Percentiles rank a stretch among this genome's conserved stretches.
Evolutionary conservation across 805 yeast genomes (phyloP).

Genomic region (Saccharomyces kudriavzevii): DNA sequence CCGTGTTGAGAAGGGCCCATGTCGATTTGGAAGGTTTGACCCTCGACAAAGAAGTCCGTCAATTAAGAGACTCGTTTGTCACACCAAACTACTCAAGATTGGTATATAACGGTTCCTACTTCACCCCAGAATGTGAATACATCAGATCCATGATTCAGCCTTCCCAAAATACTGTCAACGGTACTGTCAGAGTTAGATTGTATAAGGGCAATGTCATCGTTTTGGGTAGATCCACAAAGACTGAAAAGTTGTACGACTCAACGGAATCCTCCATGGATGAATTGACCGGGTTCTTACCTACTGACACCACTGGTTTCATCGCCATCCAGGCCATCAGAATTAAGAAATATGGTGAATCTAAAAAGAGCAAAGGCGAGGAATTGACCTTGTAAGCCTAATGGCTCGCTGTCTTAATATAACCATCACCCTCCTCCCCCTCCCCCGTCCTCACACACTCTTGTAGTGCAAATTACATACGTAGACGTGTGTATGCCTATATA

Average conservation of each 20-base stretch:
- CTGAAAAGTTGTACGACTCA: conserved; percentile 95
- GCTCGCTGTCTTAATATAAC: neutral
- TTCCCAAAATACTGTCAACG: conserved; percentile 91
- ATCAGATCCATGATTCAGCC: conserved; percentile 90
- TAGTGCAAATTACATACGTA: neutral
- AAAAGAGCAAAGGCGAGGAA: conserved; percentile 63
- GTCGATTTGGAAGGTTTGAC: conserved; percentile 96
- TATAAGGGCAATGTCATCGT: conserved; percentile 84
- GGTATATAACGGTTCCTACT: conserved; percentile 95
- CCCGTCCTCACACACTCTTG: neutral
- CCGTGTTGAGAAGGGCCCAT: conserved; percentile 87
- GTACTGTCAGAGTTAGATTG: conserved; percentile 86
- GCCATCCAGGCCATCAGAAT: conserved; percentile 97
- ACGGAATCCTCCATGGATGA: conserved; percentile 99
- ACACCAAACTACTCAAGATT: conserved; percentile 85
- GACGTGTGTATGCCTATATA: neutral
- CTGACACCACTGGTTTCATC: conserved; percentile 94
- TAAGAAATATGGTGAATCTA: conserved; percentile 95
- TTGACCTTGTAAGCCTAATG: conserved; percentile 28
- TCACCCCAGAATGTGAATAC: conserved; percentile 96
- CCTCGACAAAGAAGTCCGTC: conserved; percentile 94
- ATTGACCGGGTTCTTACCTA: conserved; percentile 94
- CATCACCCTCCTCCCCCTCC: neutral
- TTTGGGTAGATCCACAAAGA: conserved; percentile 89
- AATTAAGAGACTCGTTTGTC: conserved; percentile 91